Conservation (phyloP, 306 rosid genomes). For the Urtica urens region DNA sequence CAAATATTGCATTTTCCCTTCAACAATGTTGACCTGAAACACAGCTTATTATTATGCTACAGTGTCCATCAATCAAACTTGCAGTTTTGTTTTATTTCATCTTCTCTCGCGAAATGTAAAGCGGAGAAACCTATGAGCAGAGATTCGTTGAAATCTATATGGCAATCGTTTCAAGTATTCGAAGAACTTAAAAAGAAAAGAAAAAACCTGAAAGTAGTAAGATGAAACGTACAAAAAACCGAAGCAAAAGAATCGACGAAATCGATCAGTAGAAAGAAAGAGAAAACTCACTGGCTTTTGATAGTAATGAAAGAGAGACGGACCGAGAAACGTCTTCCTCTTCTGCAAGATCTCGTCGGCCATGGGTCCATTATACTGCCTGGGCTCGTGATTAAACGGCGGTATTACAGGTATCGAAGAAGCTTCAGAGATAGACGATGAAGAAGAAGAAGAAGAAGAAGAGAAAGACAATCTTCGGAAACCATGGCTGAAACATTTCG, state of each 20-base stretch:
- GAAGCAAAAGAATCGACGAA: too few species aligned
- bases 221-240: slow-evolving; percentile 4
- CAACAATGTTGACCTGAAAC: slow-evolving; percentile 75
- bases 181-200: not conserved
- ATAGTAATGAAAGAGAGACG: slow-evolving; percentile 70
- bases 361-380: slow-evolving; percentile 50
- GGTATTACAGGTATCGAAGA: slow-evolving; percentile 35
- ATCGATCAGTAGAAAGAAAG: not conserved
- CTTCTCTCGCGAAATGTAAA: too few species aligned
- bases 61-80: too few species aligned
- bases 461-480: slow-evolving; percentile 7
- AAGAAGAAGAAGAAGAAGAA: slow-evolving; percentile 21
- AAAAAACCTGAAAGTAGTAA: not conserved
- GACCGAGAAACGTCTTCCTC: slow-evolving; percentile 72
- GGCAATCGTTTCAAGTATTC: not conserved
- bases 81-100: too few species aligned
- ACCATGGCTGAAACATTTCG: not conserved
- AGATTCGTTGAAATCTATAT: not conserved
- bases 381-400: slow-evolving; percentile 54
- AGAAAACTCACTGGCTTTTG: slow-evolving; percentile 60
- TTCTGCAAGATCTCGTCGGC: slow-evolving; percentile 60
- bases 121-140: not conserved
- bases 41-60: too few species aligned
- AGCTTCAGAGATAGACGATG: slow-evolving; percentile 7
- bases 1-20: slow-evolving; percentile 89